phyloP scores from a whole-genome alignment of 805 yeast genomes.

The Candida lessepsii region DNA sequence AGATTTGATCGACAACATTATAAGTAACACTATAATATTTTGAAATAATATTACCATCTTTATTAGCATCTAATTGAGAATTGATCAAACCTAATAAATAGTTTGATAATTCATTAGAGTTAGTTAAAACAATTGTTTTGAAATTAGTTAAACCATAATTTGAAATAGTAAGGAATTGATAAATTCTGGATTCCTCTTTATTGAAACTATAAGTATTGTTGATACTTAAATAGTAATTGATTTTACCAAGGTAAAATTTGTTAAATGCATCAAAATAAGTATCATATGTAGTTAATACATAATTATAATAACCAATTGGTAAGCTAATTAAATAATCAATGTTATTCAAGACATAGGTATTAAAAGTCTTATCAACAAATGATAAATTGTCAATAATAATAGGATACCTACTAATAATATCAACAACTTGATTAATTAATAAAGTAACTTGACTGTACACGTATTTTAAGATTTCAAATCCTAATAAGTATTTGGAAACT shows the following conservation, averaged over 20 bases:
- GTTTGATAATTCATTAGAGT: conserved; percentile 17
- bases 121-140: conserved; percentile 25
- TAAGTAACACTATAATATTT: conserved; percentile 18
- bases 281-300: conserved; percentile 6
- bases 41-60: conserved; percentile 7
- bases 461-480: conserved; percentile 24
- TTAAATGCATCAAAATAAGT: conserved; percentile 8
- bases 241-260: conserved; percentile 9
- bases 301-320: conserved; percentile 9
- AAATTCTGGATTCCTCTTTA: conserved; percentile 17
- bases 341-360: conserved; percentile 22
- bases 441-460: conserved; percentile 25
- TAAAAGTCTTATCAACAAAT: conserved; percentile 24
- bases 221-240: conserved; percentile 26
- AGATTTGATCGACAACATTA: conserved; percentile 8
- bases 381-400: conserved; percentile 18
- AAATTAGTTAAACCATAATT: conserved; percentile 19
- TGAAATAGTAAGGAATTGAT: conserved; percentile 21
- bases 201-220: conserved; percentile 24
- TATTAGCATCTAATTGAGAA: conserved; percentile 24
- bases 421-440: conserved; percentile 21
- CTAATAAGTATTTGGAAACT: conserved; percentile 21
- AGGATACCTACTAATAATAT: conserved; percentile 22
- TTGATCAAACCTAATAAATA: conserved; percentile 34
- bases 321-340: conserved; percentile 19